Conservation (phyloP, 2,329 filamentous ascomycete species). For the Pseudogymnoascus destructans region DNA sequence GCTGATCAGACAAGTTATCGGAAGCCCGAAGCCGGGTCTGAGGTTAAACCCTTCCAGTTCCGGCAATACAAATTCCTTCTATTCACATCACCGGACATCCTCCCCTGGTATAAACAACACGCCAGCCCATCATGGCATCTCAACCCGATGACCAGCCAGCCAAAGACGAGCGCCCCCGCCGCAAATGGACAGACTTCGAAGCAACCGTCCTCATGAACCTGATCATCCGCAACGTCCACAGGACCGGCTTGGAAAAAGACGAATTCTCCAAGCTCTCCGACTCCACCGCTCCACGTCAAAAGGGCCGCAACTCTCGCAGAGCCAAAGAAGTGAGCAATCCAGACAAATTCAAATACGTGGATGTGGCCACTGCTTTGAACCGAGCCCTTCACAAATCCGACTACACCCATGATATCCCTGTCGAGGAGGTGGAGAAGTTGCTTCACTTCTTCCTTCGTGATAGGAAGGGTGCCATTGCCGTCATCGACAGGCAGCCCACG, state of each 20-base stretch:
- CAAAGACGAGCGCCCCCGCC: background rate
- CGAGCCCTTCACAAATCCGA: background rate
- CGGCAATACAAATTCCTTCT: background rate
- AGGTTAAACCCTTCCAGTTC: background rate
- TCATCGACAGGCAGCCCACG: background rate
- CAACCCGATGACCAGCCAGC: background rate
- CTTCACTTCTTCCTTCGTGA: background rate
- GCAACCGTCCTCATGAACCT: background rate
- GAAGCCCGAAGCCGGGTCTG: background rate
- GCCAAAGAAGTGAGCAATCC: background rate
- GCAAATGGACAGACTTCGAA: conserved; percentile 1
- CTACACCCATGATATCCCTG: background rate
- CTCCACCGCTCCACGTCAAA: background rate
- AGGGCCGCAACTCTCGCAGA: background rate
- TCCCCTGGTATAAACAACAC: background rate
- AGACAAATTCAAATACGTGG: background rate
- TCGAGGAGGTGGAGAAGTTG: background rate
- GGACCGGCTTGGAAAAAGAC: background rate
- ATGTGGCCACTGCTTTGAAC: background rate
- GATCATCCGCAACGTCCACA: background rate
- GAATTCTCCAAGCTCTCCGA: conserved; percentile 1
- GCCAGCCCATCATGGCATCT: background rate
- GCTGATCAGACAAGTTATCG: background rate
- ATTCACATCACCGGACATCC: background rate
- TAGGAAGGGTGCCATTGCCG: background rate